A percentile compares a stretch with the other conserved stretches of the same genome.
These are phyloP conservation scores for Cercospora berteroae DNA, from an alignment of 2,329 filamentous ascomycete species.

Conservation along the genomic window DNA sequence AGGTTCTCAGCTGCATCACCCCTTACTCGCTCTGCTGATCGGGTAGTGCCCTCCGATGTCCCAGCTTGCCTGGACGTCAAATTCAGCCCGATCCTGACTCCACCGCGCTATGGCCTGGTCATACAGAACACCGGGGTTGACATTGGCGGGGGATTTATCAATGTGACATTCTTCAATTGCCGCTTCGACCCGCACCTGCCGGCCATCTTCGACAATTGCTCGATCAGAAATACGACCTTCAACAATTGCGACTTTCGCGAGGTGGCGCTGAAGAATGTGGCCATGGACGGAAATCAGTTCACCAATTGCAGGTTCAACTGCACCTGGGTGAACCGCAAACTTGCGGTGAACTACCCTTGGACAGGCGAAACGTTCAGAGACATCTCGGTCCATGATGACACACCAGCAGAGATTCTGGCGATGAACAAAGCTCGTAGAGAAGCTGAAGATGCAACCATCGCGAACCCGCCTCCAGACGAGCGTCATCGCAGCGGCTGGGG, in stretches of 20 bases:
- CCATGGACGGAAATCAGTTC: background rate
- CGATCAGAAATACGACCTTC: slow-evolving; percentile 7
- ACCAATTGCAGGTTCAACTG: background rate
- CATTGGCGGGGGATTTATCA: slow-evolving; percentile 1
- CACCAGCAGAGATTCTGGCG: slow-evolving; percentile 75
- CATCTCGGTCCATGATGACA: background rate
- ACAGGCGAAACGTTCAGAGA: background rate
- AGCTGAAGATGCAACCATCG: slow-evolving; percentile 46
- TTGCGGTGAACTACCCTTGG: background rate
- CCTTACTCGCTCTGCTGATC: background rate
- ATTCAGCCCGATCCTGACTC: background rate
- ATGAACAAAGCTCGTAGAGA: slow-evolving; percentile 83
- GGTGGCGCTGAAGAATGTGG: slow-evolving; percentile 6
- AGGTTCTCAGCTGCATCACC: background rate
- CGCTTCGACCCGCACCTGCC: slow-evolving; percentile 1
- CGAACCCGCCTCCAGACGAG: background rate
- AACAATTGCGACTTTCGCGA: slow-evolving; percentile 7
- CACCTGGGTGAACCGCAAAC: slow-evolving; percentile 7
- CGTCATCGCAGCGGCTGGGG: background rate
- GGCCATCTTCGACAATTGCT: slow-evolving; percentile 6
- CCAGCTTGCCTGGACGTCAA: slow-evolving; percentile 1
- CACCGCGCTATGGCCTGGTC: slow-evolving; percentile 6
- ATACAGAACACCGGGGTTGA: background rate
- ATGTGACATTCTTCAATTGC: slow-evolving; percentile 13
- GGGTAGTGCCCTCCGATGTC: background rate